Conservation (phyloP, 192 early-diverging fungal species). For the Ambispora gerdemannii region DNA sequence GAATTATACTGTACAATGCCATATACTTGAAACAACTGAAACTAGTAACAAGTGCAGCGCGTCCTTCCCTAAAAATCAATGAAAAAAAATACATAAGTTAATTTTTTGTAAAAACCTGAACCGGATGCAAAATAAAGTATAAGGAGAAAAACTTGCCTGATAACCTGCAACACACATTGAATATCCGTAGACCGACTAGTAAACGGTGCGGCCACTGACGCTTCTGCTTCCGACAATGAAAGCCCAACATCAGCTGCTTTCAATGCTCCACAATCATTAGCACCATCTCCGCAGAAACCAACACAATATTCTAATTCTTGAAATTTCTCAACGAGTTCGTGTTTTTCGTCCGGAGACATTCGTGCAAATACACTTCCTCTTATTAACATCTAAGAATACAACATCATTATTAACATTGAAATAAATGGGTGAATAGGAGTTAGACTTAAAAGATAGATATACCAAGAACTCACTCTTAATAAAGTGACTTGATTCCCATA, state of each 20-base stretch:
- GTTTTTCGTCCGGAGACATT: conserved; percentile 99
- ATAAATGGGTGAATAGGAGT: neutral
- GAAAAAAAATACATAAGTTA: neutral
- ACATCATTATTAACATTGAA: conserved; percentile 40
- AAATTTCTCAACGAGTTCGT: conserved; percentile 84
- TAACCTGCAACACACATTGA: conserved; percentile 87
- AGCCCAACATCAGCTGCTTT: conserved; percentile 95
- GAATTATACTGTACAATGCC: conserved; percentile 96
- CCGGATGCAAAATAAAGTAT: neutral
- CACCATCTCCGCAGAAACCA: conserved; percentile 99
- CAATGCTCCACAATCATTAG: conserved; percentile 97
- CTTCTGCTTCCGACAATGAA: conserved; percentile 95
- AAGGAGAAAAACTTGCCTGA: conserved; percentile 51
- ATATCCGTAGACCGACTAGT: conserved; percentile 89
- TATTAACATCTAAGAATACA: conserved; percentile 75
- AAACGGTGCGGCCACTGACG: conserved; percentile 97
- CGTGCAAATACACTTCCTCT: conserved; percentile 92
- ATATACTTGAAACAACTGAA: conserved; percentile 99
- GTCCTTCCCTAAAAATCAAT: conserved; percentile 67
- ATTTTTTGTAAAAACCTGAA: neutral
- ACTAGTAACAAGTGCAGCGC: conserved; percentile 93
- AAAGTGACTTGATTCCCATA: conserved; percentile 43
- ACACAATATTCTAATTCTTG: conserved; percentile 90
- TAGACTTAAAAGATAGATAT: neutral
- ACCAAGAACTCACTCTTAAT: neutral